Conservation (phyloP, 1,139 yeast genomes). For the Nakaseomyces kungkrabaensis region DNA sequence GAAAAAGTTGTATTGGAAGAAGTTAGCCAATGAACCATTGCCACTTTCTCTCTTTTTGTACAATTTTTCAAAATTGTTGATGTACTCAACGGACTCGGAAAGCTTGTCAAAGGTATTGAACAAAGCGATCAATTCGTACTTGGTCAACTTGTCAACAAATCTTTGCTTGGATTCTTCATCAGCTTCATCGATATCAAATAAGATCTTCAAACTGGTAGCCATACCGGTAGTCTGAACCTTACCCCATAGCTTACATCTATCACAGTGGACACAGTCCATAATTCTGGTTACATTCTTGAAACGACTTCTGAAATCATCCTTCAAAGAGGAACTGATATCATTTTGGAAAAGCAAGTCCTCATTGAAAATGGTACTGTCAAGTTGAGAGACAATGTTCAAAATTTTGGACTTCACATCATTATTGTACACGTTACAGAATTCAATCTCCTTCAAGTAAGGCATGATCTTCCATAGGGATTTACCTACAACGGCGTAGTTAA, state of each 20-base stretch:
- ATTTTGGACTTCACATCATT: slow-evolving; percentile 38
- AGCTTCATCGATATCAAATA: slow-evolving; percentile 56
- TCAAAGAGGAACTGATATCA: slow-evolving; percentile 32
- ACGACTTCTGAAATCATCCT: slow-evolving; percentile 73
- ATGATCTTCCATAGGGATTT: slow-evolving; percentile 65
- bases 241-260: slow-evolving; percentile 96
- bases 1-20: slow-evolving; percentile 27
- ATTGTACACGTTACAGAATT: slow-evolving; percentile 42
- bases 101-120: slow-evolving; percentile 87
- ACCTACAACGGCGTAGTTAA: slow-evolving; percentile 82
- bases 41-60: slow-evolving; percentile 31
- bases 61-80: slow-evolving; percentile 56
- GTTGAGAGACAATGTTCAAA: slow-evolving; percentile 32
- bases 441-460: slow-evolving; percentile 39
- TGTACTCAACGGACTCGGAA: slow-evolving; percentile 71
- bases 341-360: slow-evolving; percentile 49
- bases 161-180: slow-evolving; percentile 35
- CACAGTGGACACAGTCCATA: slow-evolving; percentile 98
- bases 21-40: slow-evolving; percentile 15
- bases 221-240: slow-evolving; percentile 94
- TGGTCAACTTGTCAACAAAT: slow-evolving; percentile 44
- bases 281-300: slow-evolving; percentile 84
- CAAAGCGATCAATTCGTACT: slow-evolving; percentile 82
- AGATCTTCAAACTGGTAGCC: slow-evolving; percentile 86
- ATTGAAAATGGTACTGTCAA: slow-evolving; percentile 46